Base-by-base conservation (phyloP, 176 grass and related monocot genomes). In the Ananas comosus region DNA sequence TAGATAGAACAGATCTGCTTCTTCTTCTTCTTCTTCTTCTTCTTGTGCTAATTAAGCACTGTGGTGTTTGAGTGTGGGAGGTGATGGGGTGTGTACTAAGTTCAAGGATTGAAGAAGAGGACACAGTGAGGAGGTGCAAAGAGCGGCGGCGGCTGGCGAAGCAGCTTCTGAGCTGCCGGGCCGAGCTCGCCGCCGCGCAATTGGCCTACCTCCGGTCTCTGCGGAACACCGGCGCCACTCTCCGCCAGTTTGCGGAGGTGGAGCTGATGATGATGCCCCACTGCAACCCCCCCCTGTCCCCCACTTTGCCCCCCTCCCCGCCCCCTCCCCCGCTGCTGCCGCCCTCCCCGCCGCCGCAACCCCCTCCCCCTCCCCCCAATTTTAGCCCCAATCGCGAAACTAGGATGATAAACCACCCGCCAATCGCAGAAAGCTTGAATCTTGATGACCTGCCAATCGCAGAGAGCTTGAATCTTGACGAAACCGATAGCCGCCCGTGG, bases 71-170 rank as follows among this genome's bases (percentile, higher is more conserved):
- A 27, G 25, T 52, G 54, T 63, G 64, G 22, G 63, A 70, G 69
- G n/a, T n/a, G n/a, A 99, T 99, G 95, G 95, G 95, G 64, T 99
- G 95, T 52, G 80, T 75, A 9, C 0, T 23, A 23, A 27, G 79
- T 25, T 99, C 90, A 8, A 99, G 83, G 74, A 76, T 92, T 64
- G 84, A 91, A 74, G 85, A 91, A 21, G 90, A 94, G 67, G 95
- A 99, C 78, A 76, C 80, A 0, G 85, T 94, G 50, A 80, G 82
- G 85, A 83, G 87, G 73, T 88, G 87, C 85, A 99, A 85, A 77
- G 85, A 94, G 74, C 83, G 95, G 79, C 85, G 42, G 80, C 87
- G 83, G 66, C 90, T 99, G 25, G 86, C 91, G 86, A 99, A 99
- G 80, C 86, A 88, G 53, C 87, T 99, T 0, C 77, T 91, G 71